Evolutionary conservation across 148 eudicot species (phyloP).

Genomic region (Vaccinium darrowii): DNA sequence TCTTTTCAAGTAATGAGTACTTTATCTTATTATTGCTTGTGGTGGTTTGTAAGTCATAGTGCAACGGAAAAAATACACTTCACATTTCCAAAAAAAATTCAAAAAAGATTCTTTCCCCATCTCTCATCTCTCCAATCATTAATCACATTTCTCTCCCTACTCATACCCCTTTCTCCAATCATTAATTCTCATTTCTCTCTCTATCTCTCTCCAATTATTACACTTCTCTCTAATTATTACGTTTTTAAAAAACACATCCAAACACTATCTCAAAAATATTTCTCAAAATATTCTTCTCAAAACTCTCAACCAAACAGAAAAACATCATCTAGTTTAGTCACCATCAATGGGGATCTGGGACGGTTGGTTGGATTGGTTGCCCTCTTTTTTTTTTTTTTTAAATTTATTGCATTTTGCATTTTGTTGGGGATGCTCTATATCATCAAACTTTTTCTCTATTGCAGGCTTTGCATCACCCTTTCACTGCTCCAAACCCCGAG

Average conservation of each 20-base stretch:
- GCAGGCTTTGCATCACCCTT: constrained; percentile 98
- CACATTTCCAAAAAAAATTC: too few species aligned
- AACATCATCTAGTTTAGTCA: neutral
- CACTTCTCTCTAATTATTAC: too few species aligned
- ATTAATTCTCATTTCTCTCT: too few species aligned
- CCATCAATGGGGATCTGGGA: neutral
- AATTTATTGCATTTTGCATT: neutral
- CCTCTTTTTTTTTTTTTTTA: neutral
- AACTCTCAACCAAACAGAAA: too few species aligned
- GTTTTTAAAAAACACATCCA: too few species aligned
- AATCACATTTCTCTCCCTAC: too few species aligned
- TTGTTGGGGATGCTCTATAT: neutral
- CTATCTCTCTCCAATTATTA: too few species aligned
- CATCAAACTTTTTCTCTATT: neutral
- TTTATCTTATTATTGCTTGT: neutral
- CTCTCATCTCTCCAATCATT: too few species aligned
- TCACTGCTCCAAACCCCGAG: constrained; percentile 95
- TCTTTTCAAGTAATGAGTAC: neutral
- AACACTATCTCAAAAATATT: too few species aligned
- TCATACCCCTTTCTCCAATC: too few species aligned
- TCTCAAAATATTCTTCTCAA: too few species aligned
- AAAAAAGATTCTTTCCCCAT: too few species aligned
- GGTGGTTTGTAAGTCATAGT: neutral
- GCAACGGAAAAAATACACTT: neutral
- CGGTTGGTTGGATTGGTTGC: neutral